Evolutionary conservation across 176 grass and related monocot species (phyloP), one percentile per base, ranked within the genome.

Genomic region (Metroxylon sagu): DNA sequence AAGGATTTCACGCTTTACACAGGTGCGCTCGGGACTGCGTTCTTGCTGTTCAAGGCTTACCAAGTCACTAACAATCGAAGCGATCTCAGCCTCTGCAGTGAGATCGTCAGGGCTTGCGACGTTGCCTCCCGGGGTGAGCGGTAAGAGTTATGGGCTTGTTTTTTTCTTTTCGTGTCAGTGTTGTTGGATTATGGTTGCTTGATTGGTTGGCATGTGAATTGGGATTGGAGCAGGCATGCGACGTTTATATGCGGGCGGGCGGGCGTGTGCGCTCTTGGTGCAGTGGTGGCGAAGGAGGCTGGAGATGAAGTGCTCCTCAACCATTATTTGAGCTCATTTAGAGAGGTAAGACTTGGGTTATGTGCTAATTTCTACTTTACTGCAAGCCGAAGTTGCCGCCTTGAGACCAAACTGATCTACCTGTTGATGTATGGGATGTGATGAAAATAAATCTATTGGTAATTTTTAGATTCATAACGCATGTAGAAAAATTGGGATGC

Each of bases 221-320:
- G 53, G 54, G 51, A 57, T 27, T 58, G 59, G 29, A 66, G 57
- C 75, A 90, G 91, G 83, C 87, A 87, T 79, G 77, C 87, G 72
- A 96, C 87, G 2, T 96, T 96, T 75, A 96, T 96, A 54, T 80
- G 78, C 25, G 92, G 87, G 30, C 77, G 83, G 74, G 87, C 92
- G 0, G 84, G 87, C 29, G 87, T 97, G 7, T 91, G 87, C 10
- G 81, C 87, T 77, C 68, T 97, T 3, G 87, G 92, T 6, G 92
- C 87, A 2, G 87, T 88, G 60, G 85, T 88, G 19, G 81, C 92
- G 0, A 79, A 76, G 23, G 53, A 77, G 59, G 74, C 71, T 16
- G 25, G 69, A 61, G 80, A 91, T 27, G 77, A 87, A 54, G 55
- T 50, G 43, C 49, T 66, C 57, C 4, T 80, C 53, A 82, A 77